A percentile compares a stretch with the other conserved stretches of the same genome.
Conservation (phyloP, 2,329 filamentous ascomycete genomes). For the Immersiporthe knoxdaviesiana region DNA sequence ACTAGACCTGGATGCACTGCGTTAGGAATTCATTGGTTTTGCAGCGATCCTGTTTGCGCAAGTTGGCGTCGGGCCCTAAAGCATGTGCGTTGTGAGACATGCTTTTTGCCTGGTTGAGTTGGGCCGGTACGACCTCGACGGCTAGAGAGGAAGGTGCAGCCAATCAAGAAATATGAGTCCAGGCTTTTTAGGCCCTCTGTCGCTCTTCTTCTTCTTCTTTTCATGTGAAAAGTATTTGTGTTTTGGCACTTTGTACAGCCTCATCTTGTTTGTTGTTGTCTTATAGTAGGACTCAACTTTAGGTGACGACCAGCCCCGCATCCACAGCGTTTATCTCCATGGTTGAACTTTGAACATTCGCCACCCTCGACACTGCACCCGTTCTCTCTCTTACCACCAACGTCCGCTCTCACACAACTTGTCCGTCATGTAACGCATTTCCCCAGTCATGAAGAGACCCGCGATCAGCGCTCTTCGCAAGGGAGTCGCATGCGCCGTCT, state of each 20-base stretch:
- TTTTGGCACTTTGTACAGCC: background rate
- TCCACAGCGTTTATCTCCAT: background rate
- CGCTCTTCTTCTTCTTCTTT: background rate
- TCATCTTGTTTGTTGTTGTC: background rate
- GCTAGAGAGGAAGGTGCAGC: background rate
- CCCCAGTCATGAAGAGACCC: slow-evolving; percentile 10
- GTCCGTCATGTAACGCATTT: background rate
- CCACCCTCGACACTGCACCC: background rate
- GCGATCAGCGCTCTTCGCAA: slow-evolving; percentile 11
- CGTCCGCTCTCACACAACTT: background rate
- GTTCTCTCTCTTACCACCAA: background rate
- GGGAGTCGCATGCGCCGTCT: background rate
- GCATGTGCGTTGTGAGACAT: background rate
- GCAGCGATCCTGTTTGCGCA: too few species aligned
- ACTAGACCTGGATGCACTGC: background rate
- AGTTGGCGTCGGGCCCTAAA: background rate
- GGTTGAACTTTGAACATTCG: slow-evolving; percentile 6
- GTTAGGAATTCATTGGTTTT: background rate
- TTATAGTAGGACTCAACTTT: background rate
- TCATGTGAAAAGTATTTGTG: background rate
- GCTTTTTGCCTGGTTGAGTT: background rate
- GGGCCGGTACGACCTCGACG: background rate
- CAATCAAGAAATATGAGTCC: background rate
- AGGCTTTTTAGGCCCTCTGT: background rate
- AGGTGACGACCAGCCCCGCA: background rate